Conservation (phyloP, 2,329 filamentous ascomycete species). For the Herpotrichia juniperi region DNA sequence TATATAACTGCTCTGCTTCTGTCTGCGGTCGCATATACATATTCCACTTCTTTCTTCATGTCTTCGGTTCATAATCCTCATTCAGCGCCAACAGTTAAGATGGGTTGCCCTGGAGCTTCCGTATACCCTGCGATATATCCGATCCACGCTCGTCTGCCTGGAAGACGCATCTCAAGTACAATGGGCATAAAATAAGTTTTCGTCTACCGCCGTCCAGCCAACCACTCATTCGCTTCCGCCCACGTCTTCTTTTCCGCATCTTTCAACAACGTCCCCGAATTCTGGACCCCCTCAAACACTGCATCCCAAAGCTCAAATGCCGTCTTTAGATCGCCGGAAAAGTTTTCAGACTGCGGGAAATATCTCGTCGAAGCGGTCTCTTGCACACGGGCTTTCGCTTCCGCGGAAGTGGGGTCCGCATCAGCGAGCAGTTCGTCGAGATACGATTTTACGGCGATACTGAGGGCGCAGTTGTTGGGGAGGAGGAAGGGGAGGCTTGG, state of each 20-base stretch:
- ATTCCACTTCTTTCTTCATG: too few species aligned
- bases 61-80: too few species aligned
- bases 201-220: slow-evolving; percentile 43
- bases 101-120: too few species aligned
- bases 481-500: slow-evolving; percentile 66
- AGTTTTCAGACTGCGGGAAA: slow-evolving; percentile 66
- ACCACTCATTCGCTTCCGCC: slow-evolving; percentile 66
- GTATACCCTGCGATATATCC: too few species aligned
- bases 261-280: slow-evolving; percentile 52
- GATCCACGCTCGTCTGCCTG: too few species aligned
- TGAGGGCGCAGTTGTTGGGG: slow-evolving; percentile 76
- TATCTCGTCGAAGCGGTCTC: slow-evolving; percentile 61
- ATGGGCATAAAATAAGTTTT: too few species aligned
- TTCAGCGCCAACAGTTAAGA: too few species aligned
- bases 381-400: slow-evolving; percentile 57
- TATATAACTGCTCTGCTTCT: too few species aligned
- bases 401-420: slow-evolving; percentile 58
- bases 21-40: too few species aligned
- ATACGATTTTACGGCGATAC: slow-evolving; percentile 80
- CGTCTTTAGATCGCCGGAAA: slow-evolving; percentile 62
- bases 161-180: too few species aligned
- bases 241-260: slow-evolving; percentile 59
- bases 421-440: slow-evolving; percentile 71
- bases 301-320: slow-evolving; percentile 71
- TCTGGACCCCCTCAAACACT: slow-evolving; percentile 65